phyloP scores from a whole-genome alignment of 2,329 filamentous ascomycete genomes.

The Calonectria leucothoes region DNA sequence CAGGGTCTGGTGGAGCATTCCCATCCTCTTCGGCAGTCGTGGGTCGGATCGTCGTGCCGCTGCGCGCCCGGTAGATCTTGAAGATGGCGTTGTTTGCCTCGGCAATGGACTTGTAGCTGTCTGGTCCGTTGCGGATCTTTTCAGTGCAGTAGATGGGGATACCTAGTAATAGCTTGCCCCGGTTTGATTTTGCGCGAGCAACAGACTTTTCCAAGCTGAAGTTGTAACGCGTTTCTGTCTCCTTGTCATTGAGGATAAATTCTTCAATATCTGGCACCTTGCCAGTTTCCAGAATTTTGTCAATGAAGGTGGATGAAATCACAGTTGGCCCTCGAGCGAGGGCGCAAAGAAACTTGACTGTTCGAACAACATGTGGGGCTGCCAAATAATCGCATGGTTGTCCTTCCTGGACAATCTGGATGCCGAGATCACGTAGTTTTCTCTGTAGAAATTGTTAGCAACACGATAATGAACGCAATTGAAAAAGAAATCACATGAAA shows the following conservation, averaged over 20 bases:
- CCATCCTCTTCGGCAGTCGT: slow-evolving; percentile 74
- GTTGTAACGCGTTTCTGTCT: slow-evolving; percentile 77
- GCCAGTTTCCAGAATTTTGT: slow-evolving; percentile 77
- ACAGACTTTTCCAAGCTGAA: slow-evolving; percentile 78
- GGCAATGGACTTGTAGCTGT: slow-evolving; percentile 88
- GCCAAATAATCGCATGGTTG: slow-evolving; percentile 86
- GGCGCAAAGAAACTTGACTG: slow-evolving; percentile 91
- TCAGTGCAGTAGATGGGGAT: slow-evolving; percentile 88
- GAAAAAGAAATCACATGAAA: neutral
- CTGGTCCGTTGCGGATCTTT: slow-evolving; percentile 81
- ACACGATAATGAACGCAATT: too few relatives aligned
- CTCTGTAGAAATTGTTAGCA: slow-evolving; percentile 61
- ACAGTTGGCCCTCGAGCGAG: slow-evolving; percentile 84
- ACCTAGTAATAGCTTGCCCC: slow-evolving; percentile 78
- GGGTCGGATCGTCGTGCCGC: slow-evolving; percentile 74
- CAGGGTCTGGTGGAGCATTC: slow-evolving; percentile 72
- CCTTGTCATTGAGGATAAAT: slow-evolving; percentile 77
- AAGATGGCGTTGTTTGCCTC: slow-evolving; percentile 90
- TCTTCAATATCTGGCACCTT: slow-evolving; percentile 72
- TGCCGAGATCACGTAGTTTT: slow-evolving; percentile 85
- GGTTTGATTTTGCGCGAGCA: slow-evolving; percentile 78
- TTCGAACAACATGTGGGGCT: slow-evolving; percentile 87
- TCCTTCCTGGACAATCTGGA: slow-evolving; percentile 82
- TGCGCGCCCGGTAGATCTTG: slow-evolving; percentile 79
- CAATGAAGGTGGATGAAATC: slow-evolving; percentile 82